A percentile compares a stretch with the other conserved stretches of the same genome.
Conservation (phyloP, 495 filamentous ascomycete species). For the Penicillium riverlandense region DNA sequence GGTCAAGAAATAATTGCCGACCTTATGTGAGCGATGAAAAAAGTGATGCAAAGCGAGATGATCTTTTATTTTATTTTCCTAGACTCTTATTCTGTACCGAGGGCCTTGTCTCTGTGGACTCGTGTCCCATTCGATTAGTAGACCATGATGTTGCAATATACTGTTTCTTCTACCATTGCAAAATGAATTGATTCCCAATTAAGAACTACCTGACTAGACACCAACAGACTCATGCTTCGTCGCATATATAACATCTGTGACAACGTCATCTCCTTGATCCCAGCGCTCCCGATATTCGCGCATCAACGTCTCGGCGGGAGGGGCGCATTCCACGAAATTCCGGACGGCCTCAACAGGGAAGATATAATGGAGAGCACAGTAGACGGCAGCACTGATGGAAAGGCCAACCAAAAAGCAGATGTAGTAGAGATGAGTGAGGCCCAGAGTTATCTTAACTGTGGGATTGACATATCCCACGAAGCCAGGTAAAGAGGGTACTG, state of each 20-base stretch:
- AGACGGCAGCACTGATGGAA: slow-evolving; percentile 12
- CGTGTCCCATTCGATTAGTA: no score
- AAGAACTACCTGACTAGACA: not conserved
- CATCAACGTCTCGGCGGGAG: slow-evolving; percentile 10
- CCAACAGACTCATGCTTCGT: not conserved
- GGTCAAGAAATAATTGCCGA: slow-evolving; percentile 44
- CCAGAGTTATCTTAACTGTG: slow-evolving; percentile 11
- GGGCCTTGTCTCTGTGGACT: not conserved
- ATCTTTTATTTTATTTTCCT: not conserved
- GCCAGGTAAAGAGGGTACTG: slow-evolving; percentile 16
- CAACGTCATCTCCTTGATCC: slow-evolving; percentile 6
- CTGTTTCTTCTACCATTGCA: not conserved
- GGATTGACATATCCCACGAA: slow-evolving; percentile 16
- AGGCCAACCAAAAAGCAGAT: slow-evolving; percentile 19
- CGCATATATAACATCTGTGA: not conserved
- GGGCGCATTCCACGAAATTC: slow-evolving; percentile 12
- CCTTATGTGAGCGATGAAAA: not conserved
- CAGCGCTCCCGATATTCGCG: slow-evolving; percentile 11
- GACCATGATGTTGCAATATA: not conserved
- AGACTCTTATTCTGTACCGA: not conserved
- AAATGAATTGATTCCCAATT: not conserved
- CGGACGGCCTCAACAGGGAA: slow-evolving; percentile 7
- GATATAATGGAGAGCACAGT: slow-evolving; percentile 10
- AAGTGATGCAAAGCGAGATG: slow-evolving; percentile 4
- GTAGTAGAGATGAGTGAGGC: slow-evolving; percentile 17